phyloP scores from a whole-genome alignment of 1,284 basidiomycete species.

The Agroathelia rolfsii region DNA sequence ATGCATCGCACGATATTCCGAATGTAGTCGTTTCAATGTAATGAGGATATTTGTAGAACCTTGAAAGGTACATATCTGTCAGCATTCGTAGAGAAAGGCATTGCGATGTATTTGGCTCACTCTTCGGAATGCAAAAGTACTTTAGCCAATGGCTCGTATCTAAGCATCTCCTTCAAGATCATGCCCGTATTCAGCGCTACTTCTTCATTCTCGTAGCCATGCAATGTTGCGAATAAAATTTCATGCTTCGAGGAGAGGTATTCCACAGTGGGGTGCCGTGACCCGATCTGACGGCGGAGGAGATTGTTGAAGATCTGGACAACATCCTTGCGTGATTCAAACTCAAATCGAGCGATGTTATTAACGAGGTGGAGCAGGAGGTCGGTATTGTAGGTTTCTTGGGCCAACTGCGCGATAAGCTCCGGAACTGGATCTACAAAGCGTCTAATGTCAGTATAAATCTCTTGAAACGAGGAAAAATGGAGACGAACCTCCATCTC shows the following conservation, averaged over 20 bases:
- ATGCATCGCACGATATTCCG: constrained; percentile 96
- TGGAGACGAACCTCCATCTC: constrained; percentile 64
- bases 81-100: neutral
- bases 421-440: constrained; percentile 71
- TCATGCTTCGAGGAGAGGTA: constrained; percentile 81
- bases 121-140: constrained; percentile 88
- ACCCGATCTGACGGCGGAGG: constrained; percentile 89
- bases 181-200: constrained; percentile 96
- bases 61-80: too few relatives aligned
- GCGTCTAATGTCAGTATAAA: constrained; percentile 8
- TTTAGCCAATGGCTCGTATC: constrained; percentile 87
- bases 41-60: constrained; percentile 95
- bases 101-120: constrained; percentile 35
- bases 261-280: constrained; percentile 91
- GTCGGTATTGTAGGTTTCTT: constrained; percentile 91
- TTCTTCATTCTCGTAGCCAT: constrained; percentile 90
- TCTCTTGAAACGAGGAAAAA: constrained; percentile 4
- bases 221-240: constrained; percentile 81
- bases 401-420: constrained; percentile 84
- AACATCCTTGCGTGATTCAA: constrained; percentile 94
- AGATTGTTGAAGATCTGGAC: constrained; percentile 96
- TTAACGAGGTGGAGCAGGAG: constrained; percentile 76
- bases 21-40: constrained; percentile 98
- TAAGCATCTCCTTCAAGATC: constrained; percentile 95
- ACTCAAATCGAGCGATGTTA: constrained; percentile 84